These are phyloP conservation scores for Botrytis fragariae DNA, from an alignment of 2,329 filamentous ascomycete genomes.

Conservation along the genomic window DNA sequence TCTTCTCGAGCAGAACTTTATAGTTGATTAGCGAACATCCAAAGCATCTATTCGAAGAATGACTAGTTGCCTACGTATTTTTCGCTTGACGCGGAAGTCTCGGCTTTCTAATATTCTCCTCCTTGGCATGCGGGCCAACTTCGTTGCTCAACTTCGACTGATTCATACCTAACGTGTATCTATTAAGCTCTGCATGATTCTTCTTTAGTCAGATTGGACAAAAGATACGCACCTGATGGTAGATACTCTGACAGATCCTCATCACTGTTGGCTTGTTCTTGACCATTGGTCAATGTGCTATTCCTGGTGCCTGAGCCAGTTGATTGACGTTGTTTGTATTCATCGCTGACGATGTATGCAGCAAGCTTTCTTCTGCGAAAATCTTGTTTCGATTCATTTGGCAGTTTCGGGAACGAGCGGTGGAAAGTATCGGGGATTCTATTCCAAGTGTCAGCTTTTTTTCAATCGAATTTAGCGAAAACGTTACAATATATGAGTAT, in stretches of 20 bases:
- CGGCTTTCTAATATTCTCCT: background rate
- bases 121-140: background rate
- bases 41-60: background rate
- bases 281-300: background rate
- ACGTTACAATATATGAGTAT: background rate
- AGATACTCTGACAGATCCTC: background rate
- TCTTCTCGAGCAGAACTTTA: background rate
- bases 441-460: background rate
- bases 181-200: background rate
- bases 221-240: background rate
- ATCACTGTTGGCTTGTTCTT: background rate
- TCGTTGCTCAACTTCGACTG: background rate
- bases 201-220: background rate
- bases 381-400: background rate
- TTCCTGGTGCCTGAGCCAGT: background rate
- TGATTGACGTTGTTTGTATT: background rate
- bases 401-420: background rate
- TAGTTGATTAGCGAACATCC: background rate
- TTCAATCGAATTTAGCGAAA: background rate
- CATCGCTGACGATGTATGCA: background rate
- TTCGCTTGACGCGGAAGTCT: background rate
- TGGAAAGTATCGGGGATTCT: background rate
- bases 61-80: background rate
- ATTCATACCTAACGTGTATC: background rate
- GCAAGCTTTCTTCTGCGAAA: background rate